phyloP scores from a whole-genome alignment of 2,329 filamentous ascomycete species.

The Saccharata proteae region DNA sequence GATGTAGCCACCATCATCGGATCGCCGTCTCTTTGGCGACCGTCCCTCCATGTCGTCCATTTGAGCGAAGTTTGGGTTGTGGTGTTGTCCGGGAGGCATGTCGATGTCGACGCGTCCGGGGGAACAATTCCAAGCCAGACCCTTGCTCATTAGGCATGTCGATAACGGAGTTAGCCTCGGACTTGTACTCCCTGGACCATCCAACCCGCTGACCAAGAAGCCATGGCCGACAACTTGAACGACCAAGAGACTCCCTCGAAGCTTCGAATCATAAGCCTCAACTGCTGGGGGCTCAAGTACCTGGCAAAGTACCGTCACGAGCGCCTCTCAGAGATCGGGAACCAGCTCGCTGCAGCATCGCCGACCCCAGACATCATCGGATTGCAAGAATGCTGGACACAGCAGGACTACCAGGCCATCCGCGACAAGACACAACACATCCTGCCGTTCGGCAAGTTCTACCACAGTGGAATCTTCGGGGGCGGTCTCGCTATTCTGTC shows the following conservation, averaged over 20 bases:
- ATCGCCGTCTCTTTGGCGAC: conserved; percentile 20
- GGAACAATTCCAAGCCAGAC: no score
- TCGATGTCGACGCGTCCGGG: no score
- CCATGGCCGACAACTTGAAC: neutral
- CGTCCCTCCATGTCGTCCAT: conserved; percentile 9
- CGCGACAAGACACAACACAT: conserved; percentile 59
- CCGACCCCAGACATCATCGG: conserved; percentile 74
- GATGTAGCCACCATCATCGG: conserved; percentile 16
- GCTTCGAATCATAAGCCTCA: conserved; percentile 76
- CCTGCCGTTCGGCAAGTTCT: conserved; percentile 87
- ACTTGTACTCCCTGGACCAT: no score
- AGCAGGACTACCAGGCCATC: conserved; percentile 70
- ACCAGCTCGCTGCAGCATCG: conserved; percentile 55
- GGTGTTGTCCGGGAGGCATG: neutral
- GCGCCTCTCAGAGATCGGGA: conserved; percentile 74
- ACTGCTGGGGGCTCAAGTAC: conserved; percentile 94
- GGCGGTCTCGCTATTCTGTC: conserved; percentile 81
- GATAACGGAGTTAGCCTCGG: no score
- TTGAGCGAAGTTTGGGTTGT: neutral
- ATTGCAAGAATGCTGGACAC: conserved; percentile 91
- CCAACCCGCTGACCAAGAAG: conserved; percentile 3
- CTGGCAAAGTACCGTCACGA: conserved; percentile 66
- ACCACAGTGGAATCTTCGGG: conserved; percentile 78
- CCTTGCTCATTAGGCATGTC: no score
- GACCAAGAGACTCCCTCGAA: conserved; percentile 30